phyloP scores from a whole-genome alignment of 768 basidiomycete species.

The Boletus insuetus region DNA sequence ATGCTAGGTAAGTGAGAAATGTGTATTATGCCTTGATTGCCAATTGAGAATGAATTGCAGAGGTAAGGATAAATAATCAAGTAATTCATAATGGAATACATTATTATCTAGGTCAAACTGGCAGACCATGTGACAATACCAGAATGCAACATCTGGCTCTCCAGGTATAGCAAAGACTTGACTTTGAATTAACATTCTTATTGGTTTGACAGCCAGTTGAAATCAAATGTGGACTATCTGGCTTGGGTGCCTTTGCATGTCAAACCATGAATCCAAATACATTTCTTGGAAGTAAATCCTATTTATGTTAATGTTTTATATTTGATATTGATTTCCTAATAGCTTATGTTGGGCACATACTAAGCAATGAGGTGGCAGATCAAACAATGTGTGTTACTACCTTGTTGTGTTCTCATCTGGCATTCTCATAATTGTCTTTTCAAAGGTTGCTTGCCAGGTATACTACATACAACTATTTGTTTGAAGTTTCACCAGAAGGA shows the following conservation, averaged over 20 bases:
- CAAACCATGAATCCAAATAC: conserved; percentile 17
- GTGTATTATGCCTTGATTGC: not conserved
- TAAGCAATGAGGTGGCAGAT: conserved; percentile 13
- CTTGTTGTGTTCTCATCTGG: not conserved
- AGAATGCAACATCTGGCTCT: conserved; percentile 21
- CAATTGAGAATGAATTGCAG: conserved; percentile 8
- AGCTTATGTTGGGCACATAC: conserved; percentile 43
- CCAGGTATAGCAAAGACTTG: conserved; percentile 16
- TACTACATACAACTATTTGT: conserved; percentile 35
- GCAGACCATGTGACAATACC: conserved; percentile 28
- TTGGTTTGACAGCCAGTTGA: conserved; percentile 30
- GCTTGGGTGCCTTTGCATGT: conserved; percentile 48
- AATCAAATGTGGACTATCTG: conserved; percentile 36
- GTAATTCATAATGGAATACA: not conserved
- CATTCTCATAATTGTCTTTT: not conserved
- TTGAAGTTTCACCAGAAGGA: conserved; percentile 14
- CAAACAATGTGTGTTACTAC: not conserved
- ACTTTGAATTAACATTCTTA: not conserved
- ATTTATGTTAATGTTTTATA: not conserved
- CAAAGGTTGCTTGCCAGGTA: conserved; percentile 13
- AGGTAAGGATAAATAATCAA: conserved; percentile 12
- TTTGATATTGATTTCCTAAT: not conserved
- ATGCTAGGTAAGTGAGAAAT: conserved; percentile 37
- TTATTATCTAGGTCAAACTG: conserved; percentile 14
- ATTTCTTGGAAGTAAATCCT: conserved; percentile 34